Percentiles rank a stretch among this genome's conserved stretches.
Evolutionary conservation across 1,284 basidiomycete genomes (phyloP).

Genomic region (Heterobasidion occidentale): DNA sequence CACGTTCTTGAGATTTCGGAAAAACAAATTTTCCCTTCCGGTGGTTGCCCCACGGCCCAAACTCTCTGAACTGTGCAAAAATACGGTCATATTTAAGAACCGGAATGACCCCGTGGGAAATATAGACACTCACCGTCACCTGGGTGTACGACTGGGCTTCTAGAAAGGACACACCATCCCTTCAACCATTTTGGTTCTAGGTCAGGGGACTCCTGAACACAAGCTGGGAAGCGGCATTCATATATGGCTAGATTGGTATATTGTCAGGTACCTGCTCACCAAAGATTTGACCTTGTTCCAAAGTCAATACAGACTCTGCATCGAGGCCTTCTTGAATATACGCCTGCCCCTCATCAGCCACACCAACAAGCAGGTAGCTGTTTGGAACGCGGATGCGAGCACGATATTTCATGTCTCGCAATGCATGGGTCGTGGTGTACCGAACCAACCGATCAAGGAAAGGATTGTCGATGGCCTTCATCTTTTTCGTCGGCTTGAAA

Average conservation of each 20-base stretch:
- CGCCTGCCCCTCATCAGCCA: slow-evolving; percentile 65
- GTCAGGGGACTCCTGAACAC: slow-evolving; percentile 39
- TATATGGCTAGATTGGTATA: neutral
- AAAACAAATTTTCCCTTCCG: slow-evolving; percentile 48
- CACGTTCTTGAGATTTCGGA: slow-evolving; percentile 57
- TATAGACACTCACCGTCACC: slow-evolving; percentile 43
- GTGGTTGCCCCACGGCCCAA: slow-evolving; percentile 64
- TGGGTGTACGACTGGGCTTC: slow-evolving; percentile 58
- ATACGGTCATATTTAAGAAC: neutral
- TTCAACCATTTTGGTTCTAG: slow-evolving; percentile 39
- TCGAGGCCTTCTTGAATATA: slow-evolving; percentile 33
- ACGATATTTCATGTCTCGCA: slow-evolving; percentile 52
- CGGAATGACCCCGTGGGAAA: too few relatives aligned
- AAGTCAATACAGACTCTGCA: slow-evolving; percentile 37
- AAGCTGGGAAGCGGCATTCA: slow-evolving; percentile 28
- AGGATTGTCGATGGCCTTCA: slow-evolving; percentile 33
- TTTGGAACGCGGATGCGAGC: slow-evolving; percentile 64
- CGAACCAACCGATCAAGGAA: slow-evolving; percentile 45
- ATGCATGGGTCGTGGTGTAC: slow-evolving; percentile 14
- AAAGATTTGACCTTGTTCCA: slow-evolving; percentile 49
- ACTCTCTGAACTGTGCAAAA: slow-evolving; percentile 54
- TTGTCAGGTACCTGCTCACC: slow-evolving; percentile 26
- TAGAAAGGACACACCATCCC: slow-evolving; percentile 48
- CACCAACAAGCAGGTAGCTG: slow-evolving; percentile 59
- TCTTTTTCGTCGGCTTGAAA: slow-evolving; percentile 22